Evolutionary conservation across 768 basidiomycete genomes (phyloP).

Genomic region (Pilatotrama ljubarskyi): DNA sequence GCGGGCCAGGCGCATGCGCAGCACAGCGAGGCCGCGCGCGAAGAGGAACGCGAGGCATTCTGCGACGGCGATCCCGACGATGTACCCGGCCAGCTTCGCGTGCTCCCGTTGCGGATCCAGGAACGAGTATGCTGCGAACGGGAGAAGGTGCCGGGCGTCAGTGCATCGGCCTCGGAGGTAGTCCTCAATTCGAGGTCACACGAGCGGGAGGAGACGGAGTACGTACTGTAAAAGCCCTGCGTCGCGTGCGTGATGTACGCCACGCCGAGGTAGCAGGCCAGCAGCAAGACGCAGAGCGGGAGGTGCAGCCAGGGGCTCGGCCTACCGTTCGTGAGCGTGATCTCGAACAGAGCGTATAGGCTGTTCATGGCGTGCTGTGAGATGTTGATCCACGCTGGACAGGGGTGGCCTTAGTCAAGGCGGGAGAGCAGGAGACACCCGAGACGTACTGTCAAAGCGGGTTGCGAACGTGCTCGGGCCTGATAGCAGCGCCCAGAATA

Average conservation of each 20-base stretch:
- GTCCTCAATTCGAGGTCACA: background rate
- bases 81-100: slow-evolving; percentile 55
- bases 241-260: slow-evolving; percentile 66
- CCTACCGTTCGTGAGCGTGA: slow-evolving; percentile 51
- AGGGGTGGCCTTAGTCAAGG: slow-evolving; percentile 8
- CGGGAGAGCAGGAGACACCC: background rate
- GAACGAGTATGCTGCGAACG: slow-evolving; percentile 57
- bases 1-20: slow-evolving; percentile 38
- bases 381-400: slow-evolving; percentile 57
- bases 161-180: background rate
- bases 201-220: background rate
- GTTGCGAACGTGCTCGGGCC: slow-evolving; percentile 42
- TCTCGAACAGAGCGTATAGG: slow-evolving; percentile 56
- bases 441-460: slow-evolving; percentile 39
- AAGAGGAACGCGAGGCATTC: slow-evolving; percentile 53
- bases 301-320: slow-evolving; percentile 56
- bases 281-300: slow-evolving; percentile 46
- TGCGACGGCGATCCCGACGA: slow-evolving; percentile 57
- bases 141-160: background rate
- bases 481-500: slow-evolving; percentile 61
- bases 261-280: slow-evolving; percentile 59
- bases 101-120: slow-evolving; percentile 51
- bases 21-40: slow-evolving; percentile 41
- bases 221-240: slow-evolving; percentile 67
- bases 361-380: slow-evolving; percentile 64